phyloP scores from a whole-genome alignment of 495 filamentous ascomycete genomes.

The Trichodelitschia bisporula region DNA sequence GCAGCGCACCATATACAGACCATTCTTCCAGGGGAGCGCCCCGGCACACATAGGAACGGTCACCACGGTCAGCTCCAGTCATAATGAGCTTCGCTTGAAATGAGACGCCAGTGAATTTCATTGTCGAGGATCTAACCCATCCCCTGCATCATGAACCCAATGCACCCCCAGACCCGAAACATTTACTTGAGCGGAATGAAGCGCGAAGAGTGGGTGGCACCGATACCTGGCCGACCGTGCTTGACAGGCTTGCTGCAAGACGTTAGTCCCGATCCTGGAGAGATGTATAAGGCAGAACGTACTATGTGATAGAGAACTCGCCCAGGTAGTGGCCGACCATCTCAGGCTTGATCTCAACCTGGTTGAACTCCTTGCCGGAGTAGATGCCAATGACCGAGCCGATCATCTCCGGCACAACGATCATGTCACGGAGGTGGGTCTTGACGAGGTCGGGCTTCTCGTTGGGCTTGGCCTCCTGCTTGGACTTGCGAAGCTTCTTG shows the following conservation, averaged over 20 bases:
- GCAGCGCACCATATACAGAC: too few species aligned
- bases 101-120: too few species aligned
- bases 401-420: constrained; percentile 98
- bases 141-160: constrained; percentile 1
- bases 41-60: too few species aligned
- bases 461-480: constrained; percentile 99
- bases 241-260: constrained; percentile 83
- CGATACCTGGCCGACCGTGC: constrained; percentile 99
- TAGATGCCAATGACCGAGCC: constrained; percentile 95
- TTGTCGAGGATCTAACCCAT: too few species aligned
- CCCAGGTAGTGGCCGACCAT: constrained; percentile 99
- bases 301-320: constrained; percentile 99
- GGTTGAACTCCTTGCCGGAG: constrained; percentile 99
- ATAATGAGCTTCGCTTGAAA: too few species aligned
- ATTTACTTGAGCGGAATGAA: constrained; percentile 99
- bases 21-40: too few species aligned
- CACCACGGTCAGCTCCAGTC: too few species aligned
- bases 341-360: constrained; percentile 98
- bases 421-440: constrained; percentile 98
- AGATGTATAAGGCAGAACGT: constrained; percentile 21
- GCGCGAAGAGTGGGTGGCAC: constrained; percentile 99
- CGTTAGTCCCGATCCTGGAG: neutral
- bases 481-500: constrained; percentile 98
- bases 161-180: constrained; percentile 10
- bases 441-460: constrained; percentile 98